A percentile compares a stretch with the other conserved stretches of the same genome.
Evolutionary conservation across 352 stramenopile species (phyloP).

Genomic region (Pythium brachiatum): DNA sequence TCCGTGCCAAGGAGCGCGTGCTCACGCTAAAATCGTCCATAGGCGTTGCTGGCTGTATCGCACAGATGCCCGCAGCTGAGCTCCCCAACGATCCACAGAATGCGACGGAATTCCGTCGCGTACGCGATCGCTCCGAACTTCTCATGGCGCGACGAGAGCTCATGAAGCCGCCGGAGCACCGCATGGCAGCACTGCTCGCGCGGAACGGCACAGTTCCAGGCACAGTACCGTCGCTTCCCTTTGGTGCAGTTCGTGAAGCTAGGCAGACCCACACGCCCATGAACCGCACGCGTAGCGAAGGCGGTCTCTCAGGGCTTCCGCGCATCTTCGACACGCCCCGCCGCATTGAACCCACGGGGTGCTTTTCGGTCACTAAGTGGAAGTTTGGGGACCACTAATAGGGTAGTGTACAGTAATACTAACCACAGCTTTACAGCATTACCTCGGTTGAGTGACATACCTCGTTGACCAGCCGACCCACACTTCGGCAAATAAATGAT

Average conservation of each 20-base stretch:
- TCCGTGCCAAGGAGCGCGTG: slow-evolving; percentile 62
- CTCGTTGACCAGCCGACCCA: not conserved
- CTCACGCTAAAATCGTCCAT: slow-evolving; percentile 58
- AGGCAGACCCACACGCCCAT: slow-evolving; percentile 14
- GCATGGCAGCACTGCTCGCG: slow-evolving; percentile 19
- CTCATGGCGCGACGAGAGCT: slow-evolving; percentile 45
- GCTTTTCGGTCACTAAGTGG: slow-evolving; percentile 35
- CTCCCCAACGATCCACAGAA: slow-evolving; percentile 34
- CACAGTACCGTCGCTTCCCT: slow-evolving; percentile 21
- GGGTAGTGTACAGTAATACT: slow-evolving; percentile 2
- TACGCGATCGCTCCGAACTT: slow-evolving; percentile 50
- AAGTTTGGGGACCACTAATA: slow-evolving; percentile 28
- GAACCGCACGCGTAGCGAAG: slow-evolving; percentile 24
- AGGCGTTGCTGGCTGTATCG: slow-evolving; percentile 52
- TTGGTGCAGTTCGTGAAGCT: slow-evolving; percentile 25
- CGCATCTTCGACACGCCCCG: slow-evolving; percentile 25
- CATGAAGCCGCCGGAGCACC: slow-evolving; percentile 46
- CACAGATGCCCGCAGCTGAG: slow-evolving; percentile 31
- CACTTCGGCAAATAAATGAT: slow-evolving; percentile 1
- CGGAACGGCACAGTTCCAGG: slow-evolving; percentile 19
- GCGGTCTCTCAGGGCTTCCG: slow-evolving; percentile 18
- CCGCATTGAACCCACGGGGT: slow-evolving; percentile 25
- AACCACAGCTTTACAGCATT: not conserved
- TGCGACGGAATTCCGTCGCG: slow-evolving; percentile 42
- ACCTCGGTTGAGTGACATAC: slow-evolving; percentile 7